Evolutionary conservation across 2,329 filamentous ascomycete species (phyloP).

Genomic region (Aspergillus sp.): DNA sequence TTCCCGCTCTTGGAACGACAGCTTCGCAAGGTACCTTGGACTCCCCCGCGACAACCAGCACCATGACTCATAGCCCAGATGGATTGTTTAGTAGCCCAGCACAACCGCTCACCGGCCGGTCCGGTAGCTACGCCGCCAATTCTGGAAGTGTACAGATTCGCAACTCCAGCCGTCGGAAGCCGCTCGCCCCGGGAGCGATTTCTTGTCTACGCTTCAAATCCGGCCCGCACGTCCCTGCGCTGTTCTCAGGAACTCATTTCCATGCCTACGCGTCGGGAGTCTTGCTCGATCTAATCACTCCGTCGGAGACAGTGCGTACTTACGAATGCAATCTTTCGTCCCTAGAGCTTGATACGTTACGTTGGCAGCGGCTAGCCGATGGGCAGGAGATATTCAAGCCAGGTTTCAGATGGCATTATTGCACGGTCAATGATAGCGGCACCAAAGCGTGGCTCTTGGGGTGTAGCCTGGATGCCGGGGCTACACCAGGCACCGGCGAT

Average conservation of each 20-base stretch:
- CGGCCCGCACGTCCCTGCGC: constrained; percentile 79
- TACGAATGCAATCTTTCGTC: constrained; percentile 89
- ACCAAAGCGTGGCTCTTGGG: constrained; percentile 98
- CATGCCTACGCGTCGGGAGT: constrained; percentile 92
- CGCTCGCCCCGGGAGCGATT: constrained; percentile 77
- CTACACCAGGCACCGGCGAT: constrained; percentile 67
- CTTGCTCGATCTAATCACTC: constrained; percentile 90
- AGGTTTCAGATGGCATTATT: constrained; percentile 98
- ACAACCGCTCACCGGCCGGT: constrained; percentile 37
- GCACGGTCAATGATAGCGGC: constrained; percentile 89
- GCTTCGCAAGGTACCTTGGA: constrained; percentile 58
- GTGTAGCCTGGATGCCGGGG: constrained; percentile 72
- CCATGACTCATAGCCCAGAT: constrained; percentile 39
- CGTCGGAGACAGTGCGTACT: constrained; percentile 79
- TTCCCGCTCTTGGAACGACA: constrained; percentile 74
- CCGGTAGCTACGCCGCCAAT: constrained; percentile 68
- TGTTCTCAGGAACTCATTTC: constrained; percentile 90
- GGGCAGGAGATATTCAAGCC: constrained; percentile 89
- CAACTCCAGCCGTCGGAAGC: constrained; percentile 49
- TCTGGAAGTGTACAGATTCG: constrained; percentile 61
- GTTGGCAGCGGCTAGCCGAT: constrained; percentile 94
- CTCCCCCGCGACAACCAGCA: constrained; percentile 30
- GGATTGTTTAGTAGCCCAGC: constrained; percentile 35
- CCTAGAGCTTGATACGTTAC: constrained; percentile 78
- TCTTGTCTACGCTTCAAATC: constrained; percentile 88